Evolutionary conservation across 345 rosid species (phyloP), one percentile per base, ranked within the genome.

Genomic region (Gossypium rotundifolium): DNA sequence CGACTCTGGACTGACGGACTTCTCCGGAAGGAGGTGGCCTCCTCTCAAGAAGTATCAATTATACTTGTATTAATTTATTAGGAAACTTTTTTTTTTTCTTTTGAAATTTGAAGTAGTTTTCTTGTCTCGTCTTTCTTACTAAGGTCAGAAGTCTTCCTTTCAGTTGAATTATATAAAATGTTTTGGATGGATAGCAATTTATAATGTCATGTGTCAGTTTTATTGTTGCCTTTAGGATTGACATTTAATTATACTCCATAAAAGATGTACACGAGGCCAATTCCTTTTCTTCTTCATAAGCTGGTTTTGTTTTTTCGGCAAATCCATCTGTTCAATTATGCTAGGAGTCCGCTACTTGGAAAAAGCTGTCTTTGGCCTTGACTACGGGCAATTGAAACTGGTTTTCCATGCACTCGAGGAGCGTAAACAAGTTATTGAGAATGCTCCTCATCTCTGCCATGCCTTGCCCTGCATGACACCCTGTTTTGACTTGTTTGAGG

Each of bases 381-480:
- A 95, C 78, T 91, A 91, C 80, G 99, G 99, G 65, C 98, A 95
- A 75, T 67, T 95, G 69, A 91, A 84, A 88, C 89, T 95, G 25
- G 99, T 95, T 45, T 95, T 95, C 77, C 98, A 95, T 79, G 99
- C 99, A 0, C 97, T 93, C 2, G 94, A 87, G 86, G 99, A 93
- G 86, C 91, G 99, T 70, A 92, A 90, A 76, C 96, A 90, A 84
- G 83, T 94, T 79, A 94, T 94, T 40, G 95, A 87, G 52, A 92
- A 94, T 84, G 98, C 98, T 54, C 98, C 98, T 14, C 98, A 94
- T 75, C 88, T 94, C 57, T 92, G 98, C 77, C 88, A 94, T 83
- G 93, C 98, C 74, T 84, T 94, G 73, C 98, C 98, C 0, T 94
- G 98, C 85, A 94, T 94, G 98, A 94, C 98, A 14, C 98, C 98